A percentile compares a stretch with the other conserved stretches of the same genome.
These are phyloP conservation scores for Tulasnella sp. DNA, from an alignment of 768 basidiomycete genomes.

Conservation along the genomic window DNA sequence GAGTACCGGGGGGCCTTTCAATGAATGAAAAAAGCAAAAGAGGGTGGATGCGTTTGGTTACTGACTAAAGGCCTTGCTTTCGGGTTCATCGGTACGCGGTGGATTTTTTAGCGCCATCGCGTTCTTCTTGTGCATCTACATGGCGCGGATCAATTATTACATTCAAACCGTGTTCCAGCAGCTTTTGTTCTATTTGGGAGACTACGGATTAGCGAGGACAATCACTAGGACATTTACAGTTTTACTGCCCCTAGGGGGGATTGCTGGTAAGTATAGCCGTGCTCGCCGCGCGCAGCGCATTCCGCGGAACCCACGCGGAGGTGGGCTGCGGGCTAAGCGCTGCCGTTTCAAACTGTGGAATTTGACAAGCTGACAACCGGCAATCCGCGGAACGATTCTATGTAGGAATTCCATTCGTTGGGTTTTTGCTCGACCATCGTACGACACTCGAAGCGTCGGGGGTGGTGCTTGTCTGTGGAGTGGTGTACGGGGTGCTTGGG, in stretches of 20 bases:
- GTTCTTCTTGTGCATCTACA: slow-evolving; percentile 44
- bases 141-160: slow-evolving; percentile 48
- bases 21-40: neutral
- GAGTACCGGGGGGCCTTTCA: slow-evolving; percentile 30
- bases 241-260: slow-evolving; percentile 46
- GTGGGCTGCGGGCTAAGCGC: slow-evolving; percentile 9
- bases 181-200: slow-evolving; percentile 43
- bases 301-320: neutral
- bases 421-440: slow-evolving; percentile 36
- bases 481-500: slow-evolving; percentile 43
- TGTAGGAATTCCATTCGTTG: slow-evolving; percentile 35
- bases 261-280: slow-evolving; percentile 41
- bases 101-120: slow-evolving; percentile 38
- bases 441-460: slow-evolving; percentile 34
- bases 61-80: slow-evolving; percentile 22
- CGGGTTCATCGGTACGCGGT: neutral
- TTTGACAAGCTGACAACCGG: neutral
- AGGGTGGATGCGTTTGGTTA: slow-evolving; percentile 7
- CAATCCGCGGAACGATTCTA: slow-evolving; percentile 32
- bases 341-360: neutral
- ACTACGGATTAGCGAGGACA: slow-evolving; percentile 41
- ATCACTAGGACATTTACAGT: slow-evolving; percentile 46
- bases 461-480: slow-evolving; percentile 42
- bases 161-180: slow-evolving; percentile 44
- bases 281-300: neutral